Conservation (phyloP, 306 rosid species). For the Chamaecrista fasciculata region DNA sequence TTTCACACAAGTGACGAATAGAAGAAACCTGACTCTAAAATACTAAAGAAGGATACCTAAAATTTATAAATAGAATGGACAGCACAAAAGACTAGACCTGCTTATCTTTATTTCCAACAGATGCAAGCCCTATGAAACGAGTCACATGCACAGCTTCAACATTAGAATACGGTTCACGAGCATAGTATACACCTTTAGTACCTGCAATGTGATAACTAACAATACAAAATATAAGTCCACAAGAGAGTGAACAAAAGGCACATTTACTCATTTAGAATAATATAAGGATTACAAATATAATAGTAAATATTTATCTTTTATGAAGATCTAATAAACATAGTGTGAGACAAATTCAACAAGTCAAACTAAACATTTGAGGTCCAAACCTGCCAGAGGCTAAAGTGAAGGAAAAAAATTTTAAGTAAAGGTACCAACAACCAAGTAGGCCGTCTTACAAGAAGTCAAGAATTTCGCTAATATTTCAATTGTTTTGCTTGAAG, state of each 20-base stretch:
- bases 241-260: conserved; percentile 23
- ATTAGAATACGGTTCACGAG: conserved; percentile 91
- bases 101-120: conserved; percentile 91
- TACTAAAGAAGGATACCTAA: background rate
- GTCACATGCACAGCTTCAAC: conserved; percentile 85
- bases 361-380: conserved; percentile 4
- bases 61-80: background rate
- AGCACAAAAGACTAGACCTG: conserved; percentile 53
- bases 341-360: conserved; percentile 6
- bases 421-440: background rate
- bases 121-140: conserved; percentile 92
- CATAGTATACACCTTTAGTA: conserved; percentile 70
- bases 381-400: conserved; percentile 5
- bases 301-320: background rate
- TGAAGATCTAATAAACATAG: background rate
- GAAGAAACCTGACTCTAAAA: conserved; percentile 7
- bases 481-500: background rate
- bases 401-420: background rate
- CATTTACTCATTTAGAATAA: too few relatives aligned
- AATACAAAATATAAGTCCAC: conserved; percentile 21
- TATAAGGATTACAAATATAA: conserved; percentile 11
- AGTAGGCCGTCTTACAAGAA: background rate
- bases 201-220: conserved; percentile 93
- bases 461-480: background rate
- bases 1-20: background rate